A percentile compares a stretch with the other conserved stretches of the same genome.
phyloP scores from a whole-genome alignment of 768 basidiomycete species.

The Favolaschia claudopus region DNA sequence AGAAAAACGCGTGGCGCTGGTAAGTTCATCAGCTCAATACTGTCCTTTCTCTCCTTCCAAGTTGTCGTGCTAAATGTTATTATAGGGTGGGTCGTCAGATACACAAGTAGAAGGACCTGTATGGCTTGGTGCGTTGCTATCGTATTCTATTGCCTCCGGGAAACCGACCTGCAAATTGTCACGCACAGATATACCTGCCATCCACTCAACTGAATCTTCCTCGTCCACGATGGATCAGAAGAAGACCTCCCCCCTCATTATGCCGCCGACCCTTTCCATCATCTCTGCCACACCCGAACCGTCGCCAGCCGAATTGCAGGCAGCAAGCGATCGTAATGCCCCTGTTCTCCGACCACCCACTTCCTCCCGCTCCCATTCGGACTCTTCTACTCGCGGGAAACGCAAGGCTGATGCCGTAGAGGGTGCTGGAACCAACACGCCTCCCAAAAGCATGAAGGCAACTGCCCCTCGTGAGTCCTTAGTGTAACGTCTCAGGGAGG shows the following conservation, averaged over 20 bases:
- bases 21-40: conserved; percentile 15
- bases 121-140: conserved; percentile 21
- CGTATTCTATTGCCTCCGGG: not conserved
- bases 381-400: not conserved
- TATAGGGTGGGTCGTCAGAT: conserved; percentile 24
- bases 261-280: conserved; percentile 6
- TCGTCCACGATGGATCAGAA: conserved; percentile 22
- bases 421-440: not conserved
- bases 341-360: not conserved
- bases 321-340: conserved; percentile 1
- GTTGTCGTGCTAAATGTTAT: not conserved
- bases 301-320: not conserved
- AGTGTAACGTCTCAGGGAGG: not conserved
- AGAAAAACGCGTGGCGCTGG: conserved; percentile 23
- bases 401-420: conserved; percentile 15
- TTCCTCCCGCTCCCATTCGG: conserved; percentile 5
- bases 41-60: not conserved
- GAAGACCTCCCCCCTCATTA: not conserved
- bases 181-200: conserved; percentile 1
- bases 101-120: conserved; percentile 16
- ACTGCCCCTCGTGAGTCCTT: conserved; percentile 5
- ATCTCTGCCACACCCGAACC: conserved; percentile 5
- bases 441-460: conserved; percentile 1
- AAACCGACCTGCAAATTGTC: not conserved
- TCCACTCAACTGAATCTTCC: conserved; percentile 21